A percentile compares a stretch with the other conserved stretches of the same genome.
Conservation (phyloP, 129 eudicot species). For the Silybum marianum region DNA sequence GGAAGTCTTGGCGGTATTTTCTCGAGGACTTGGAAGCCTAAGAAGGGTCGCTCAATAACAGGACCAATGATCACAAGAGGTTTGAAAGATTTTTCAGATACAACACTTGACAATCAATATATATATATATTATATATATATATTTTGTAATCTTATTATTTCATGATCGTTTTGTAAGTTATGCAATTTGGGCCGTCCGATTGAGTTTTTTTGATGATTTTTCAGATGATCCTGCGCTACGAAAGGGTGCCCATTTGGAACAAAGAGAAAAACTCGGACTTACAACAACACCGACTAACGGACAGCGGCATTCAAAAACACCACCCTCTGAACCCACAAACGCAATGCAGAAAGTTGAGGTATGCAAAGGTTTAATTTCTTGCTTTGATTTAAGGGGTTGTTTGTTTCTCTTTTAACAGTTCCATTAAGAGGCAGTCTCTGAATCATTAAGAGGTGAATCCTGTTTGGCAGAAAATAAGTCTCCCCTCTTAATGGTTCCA, state of each 20-base stretch:
- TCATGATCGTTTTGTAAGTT: background rate
- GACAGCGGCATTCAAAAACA: constrained; percentile 44
- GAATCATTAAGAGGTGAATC: no score
- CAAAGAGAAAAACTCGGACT: constrained; percentile 87
- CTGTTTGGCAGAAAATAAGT: no score
- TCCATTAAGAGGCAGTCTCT: no score
- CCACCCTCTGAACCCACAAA: constrained; percentile 74
- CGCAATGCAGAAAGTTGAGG: constrained; percentile 85
- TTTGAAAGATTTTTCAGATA: constrained; percentile 17
- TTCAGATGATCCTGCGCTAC: constrained; percentile 72
- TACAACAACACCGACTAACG: constrained; percentile 45
- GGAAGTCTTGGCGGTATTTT: constrained; percentile 96
- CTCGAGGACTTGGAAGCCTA: constrained; percentile 96
- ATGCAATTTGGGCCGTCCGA: constrained; percentile 7
- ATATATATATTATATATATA: no score
- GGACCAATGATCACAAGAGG: constrained; percentile 85
- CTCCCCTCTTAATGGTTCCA: no score
- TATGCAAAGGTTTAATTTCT: constrained; percentile 28
- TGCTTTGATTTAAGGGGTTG: background rate
- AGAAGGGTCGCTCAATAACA: constrained; percentile 61
- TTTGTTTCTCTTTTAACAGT: no score
- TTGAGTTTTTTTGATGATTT: constrained; percentile 9
- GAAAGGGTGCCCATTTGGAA: constrained; percentile 84
- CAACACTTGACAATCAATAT: background rate
- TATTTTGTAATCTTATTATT: background rate